Conservation (phyloP, 2,329 filamentous ascomycete species). For the Colletotrichum sp. region DNA sequence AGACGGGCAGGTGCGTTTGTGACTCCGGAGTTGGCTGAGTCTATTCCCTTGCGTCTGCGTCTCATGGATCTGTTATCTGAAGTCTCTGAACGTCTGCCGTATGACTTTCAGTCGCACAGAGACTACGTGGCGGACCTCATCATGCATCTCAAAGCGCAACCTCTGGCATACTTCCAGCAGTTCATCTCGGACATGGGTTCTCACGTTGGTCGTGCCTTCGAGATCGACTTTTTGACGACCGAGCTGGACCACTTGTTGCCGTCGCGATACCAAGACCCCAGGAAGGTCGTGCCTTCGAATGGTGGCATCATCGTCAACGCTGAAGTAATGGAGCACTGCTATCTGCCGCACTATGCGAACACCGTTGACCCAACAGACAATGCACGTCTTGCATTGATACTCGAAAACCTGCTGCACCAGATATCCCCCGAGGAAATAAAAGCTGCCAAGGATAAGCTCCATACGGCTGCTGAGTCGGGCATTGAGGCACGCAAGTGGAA, state of each 20-base stretch:
- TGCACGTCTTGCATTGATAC: constrained; percentile 71
- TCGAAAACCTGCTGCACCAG: constrained; percentile 69
- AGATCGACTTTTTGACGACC: constrained; percentile 25
- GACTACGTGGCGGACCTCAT: constrained; percentile 66
- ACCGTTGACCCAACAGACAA: constrained; percentile 69
- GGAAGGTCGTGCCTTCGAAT: constrained; percentile 39
- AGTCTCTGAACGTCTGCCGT: constrained; percentile 50
- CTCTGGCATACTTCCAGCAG: constrained; percentile 61
- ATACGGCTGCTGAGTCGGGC: constrained; percentile 47
- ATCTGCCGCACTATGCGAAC: constrained; percentile 69
- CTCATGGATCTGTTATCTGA: constrained; percentile 63
- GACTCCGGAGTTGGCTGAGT: constrained; percentile 52
- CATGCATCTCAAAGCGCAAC: constrained; percentile 61
- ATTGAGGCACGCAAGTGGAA: constrained; percentile 55
- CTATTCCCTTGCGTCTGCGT: constrained; percentile 66
- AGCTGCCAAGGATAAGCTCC: constrained; percentile 40
- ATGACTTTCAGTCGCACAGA: constrained; percentile 43
- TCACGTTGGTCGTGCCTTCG: neutral
- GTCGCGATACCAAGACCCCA: constrained; percentile 44
- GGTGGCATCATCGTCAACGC: constrained; percentile 46
- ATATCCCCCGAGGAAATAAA: constrained; percentile 43
- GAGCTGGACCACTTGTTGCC: constrained; percentile 51
- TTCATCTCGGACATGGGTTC: constrained; percentile 44
- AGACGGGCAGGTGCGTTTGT: constrained; percentile 32
- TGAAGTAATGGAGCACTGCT: constrained; percentile 60